Percentiles rank a stretch among this genome's conserved stretches.
Evolutionary conservation across 805 yeast species (phyloP).

Genomic region (Metschnikowia kunwiensis): DNA sequence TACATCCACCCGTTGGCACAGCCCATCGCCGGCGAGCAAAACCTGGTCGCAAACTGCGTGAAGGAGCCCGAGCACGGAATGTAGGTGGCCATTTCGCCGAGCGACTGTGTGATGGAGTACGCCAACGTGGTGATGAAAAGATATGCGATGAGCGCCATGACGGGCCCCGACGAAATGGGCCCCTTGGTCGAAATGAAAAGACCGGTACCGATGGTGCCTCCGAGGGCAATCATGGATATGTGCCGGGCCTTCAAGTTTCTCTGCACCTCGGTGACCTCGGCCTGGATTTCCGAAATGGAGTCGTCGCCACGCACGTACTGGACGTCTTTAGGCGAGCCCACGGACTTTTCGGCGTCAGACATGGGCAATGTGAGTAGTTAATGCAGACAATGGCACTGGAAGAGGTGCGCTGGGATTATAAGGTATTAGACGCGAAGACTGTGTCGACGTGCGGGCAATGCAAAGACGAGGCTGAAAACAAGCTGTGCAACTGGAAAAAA

Average conservation of each 20-base stretch:
- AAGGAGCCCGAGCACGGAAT: conserved; percentile 69
- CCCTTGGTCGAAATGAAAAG: conserved; percentile 62
- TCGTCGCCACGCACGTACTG: conserved; percentile 22
- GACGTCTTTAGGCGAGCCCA: conserved; percentile 17
- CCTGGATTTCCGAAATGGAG: conserved; percentile 10
- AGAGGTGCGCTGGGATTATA: no score
- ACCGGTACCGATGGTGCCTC: conserved; percentile 81
- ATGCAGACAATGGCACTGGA: no score
- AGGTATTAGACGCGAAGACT: no score
- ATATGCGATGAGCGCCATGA: conserved; percentile 60
- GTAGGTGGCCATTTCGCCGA: conserved; percentile 81
- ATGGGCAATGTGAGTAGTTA: conserved; percentile 2
- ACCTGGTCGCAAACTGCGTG: conserved; percentile 65
- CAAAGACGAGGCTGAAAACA: no score
- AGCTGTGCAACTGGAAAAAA: no score
- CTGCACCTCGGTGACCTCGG: conserved; percentile 42
- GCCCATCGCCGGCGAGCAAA: conserved; percentile 68
- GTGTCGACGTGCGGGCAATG: no score
- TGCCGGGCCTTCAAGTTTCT: conserved; percentile 65
- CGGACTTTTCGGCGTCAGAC: conserved; percentile 17
- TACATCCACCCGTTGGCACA: conserved; percentile 71
- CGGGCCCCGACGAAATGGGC: conserved; percentile 68
- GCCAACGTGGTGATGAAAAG: conserved; percentile 65
- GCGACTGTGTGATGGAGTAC: conserved; percentile 62
- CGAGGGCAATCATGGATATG: conserved; percentile 72